Evolutionary conservation across 2,329 filamentous ascomycete genomes (phyloP).

Genomic region (Didymosphaeria variabile): DNA sequence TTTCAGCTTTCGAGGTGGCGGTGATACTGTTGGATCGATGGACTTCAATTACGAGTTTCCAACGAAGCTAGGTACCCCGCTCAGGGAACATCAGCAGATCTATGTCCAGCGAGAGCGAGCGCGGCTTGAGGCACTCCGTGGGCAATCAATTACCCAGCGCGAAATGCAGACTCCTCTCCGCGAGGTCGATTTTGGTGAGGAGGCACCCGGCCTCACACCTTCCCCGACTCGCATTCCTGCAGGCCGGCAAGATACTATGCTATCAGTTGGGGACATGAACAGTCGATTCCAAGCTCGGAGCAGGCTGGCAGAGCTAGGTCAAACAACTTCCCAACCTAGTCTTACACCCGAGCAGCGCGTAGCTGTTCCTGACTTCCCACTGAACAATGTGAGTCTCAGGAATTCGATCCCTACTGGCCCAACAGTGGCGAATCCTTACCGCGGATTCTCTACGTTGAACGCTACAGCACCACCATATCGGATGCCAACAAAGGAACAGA

Average conservation of each 20-base stretch:
- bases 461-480: slow-evolving; percentile 29
- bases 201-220: slow-evolving; percentile 19
- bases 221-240: not conserved
- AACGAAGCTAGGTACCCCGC: slow-evolving; percentile 1
- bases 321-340: slow-evolving; percentile 35
- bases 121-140: slow-evolving; percentile 19
- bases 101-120: slow-evolving; percentile 23
- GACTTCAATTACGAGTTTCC: slow-evolving; percentile 42
- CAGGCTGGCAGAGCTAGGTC: slow-evolving; percentile 37
- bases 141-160: slow-evolving; percentile 11
- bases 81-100: slow-evolving; percentile 12
- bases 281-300: slow-evolving; percentile 31
- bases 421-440: slow-evolving; percentile 36
- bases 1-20: slow-evolving; percentile 4
- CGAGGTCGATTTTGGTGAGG: slow-evolving; percentile 35
- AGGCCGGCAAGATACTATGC: not conserved
- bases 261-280: slow-evolving; percentile 22
- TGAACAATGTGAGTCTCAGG: slow-evolving; percentile 19
- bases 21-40: slow-evolving; percentile 25
- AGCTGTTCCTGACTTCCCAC: slow-evolving; percentile 32
- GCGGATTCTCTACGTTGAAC: slow-evolving; percentile 27
- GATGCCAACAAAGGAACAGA: not conserved
- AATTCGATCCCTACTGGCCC: slow-evolving; percentile 26
- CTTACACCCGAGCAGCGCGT: slow-evolving; percentile 39
- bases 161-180: slow-evolving; percentile 18